phyloP scores from a whole-genome alignment of 495 filamentous ascomycete species.

The Podospora sp. region DNA sequence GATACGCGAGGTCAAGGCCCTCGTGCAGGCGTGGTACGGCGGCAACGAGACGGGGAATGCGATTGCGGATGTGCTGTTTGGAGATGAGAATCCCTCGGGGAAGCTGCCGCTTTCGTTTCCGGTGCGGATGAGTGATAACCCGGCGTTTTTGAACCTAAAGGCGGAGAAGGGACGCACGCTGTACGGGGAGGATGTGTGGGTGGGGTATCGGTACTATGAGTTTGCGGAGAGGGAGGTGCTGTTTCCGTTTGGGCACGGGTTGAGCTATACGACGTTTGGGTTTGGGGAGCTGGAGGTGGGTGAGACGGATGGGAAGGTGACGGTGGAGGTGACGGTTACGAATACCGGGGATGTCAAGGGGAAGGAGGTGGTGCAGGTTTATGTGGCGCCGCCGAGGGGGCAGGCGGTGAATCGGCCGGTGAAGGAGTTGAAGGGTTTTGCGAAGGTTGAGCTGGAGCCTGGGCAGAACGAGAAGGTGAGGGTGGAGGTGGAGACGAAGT shows the following conservation, averaged over 20 bases:
- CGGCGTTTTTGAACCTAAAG: conserved; percentile 72
- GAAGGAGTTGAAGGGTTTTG: conserved; percentile 74
- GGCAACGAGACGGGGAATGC: conserved; percentile 67
- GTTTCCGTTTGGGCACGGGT: conserved; percentile 74
- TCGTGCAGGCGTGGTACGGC: conserved; percentile 62
- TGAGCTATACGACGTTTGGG: conserved; percentile 71
- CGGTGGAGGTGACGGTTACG: conserved; percentile 46
- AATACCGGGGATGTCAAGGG: conserved; percentile 68
- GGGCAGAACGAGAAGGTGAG: conserved; percentile 63
- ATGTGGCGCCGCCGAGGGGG: conserved; percentile 43
- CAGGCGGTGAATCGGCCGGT: conserved; percentile 57
- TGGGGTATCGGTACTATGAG: conserved; percentile 79
- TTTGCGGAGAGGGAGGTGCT: conserved; percentile 60
- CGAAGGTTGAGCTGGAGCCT: conserved; percentile 65
- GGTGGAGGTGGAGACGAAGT: conserved; percentile 59
- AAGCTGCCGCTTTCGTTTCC: conserved; percentile 73
- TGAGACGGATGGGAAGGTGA: conserved; percentile 39
- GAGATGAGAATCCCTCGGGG: conserved; percentile 65
- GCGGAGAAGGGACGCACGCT: conserved; percentile 70
- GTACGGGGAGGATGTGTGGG: conserved; percentile 77
- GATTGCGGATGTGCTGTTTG: conserved; percentile 68
- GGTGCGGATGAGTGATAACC: conserved; percentile 67
- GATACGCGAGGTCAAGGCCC: conserved; percentile 51
- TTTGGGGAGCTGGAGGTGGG: conserved; percentile 55
- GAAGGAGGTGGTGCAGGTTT: conserved; percentile 69